Base-by-base conservation (phyloP, 805 yeast species). In the Kluyveromyces nonfermentans region DNA sequence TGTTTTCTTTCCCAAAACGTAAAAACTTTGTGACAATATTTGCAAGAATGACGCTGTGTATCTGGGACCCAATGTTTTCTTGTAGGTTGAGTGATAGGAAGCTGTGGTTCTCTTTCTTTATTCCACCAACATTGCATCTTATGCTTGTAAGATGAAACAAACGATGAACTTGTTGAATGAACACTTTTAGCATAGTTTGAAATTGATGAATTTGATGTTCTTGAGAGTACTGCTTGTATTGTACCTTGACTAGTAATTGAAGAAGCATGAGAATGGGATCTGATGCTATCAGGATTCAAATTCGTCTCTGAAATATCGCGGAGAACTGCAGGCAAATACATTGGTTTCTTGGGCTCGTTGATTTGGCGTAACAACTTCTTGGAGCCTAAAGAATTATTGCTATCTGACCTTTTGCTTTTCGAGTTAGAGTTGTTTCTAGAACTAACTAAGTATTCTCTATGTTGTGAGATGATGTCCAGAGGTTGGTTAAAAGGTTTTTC, bases 281-380 rank as follows among this genome's bases (percentile, higher is more conserved):
- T 57, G 17, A 68, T 46, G 45, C 67, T 71, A 38, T 68, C 72
- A n/a, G 63, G 66, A 15, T 68, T 69, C 35, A 70, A 54, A 40
- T 70, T 70, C 1, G 74, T 70, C 45, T 59, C 63, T 0, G 72
- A 62, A 10, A 70, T 69, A 35, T 73, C 72, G 51, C 85, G 73
- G 42, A 89, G 69, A 9, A 89, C 97, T 0, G 96, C 96, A 0
- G 97, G 97, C 0, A 84, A 72, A 56, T 87, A 89, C 68, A 89
- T 68, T 8, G 97, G 96, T 55, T 85, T 82, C 60, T 87, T 77
- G 50, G 87, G 89, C 38, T 82, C 82, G 45, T 79, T 78, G 48
- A 88, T 78, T 55, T 87, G 94, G 58, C 80, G 82, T 18, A 82
- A 28, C 7, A 40, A 45, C 22, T 51, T 51, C 34, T 53, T 56